These are phyloP conservation scores for Solanum virginianum DNA, from an alignment of 257 asterid genomes.

Conservation along the genomic window DNA sequence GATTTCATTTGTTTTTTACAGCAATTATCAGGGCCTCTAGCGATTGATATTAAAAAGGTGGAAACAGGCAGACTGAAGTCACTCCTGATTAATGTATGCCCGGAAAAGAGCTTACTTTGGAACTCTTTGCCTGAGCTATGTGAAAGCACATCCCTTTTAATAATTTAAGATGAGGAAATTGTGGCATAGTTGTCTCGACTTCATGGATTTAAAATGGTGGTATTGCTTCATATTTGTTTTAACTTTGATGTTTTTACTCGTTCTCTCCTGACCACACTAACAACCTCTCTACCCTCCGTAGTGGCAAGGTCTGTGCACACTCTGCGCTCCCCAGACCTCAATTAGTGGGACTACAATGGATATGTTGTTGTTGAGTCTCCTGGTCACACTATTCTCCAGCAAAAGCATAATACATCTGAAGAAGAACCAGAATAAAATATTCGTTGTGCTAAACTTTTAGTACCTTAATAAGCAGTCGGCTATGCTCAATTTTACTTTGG, in stretches of 20 bases:
- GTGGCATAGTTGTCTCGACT: not conserved
- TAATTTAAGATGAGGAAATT: not conserved
- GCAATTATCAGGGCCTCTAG: constrained; percentile 45
- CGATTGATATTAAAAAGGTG: constrained; percentile 32
- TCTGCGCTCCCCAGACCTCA: no score
- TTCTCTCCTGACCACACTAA: not conserved
- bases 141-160: not conserved
- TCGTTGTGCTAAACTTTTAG: not conserved
- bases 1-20: constrained; percentile 5
- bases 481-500: no score
- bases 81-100: constrained; percentile 20
- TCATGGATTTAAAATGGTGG: not conserved
- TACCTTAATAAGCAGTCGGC: not conserved
- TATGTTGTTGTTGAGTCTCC: not conserved
- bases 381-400: not conserved
- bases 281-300: no score
- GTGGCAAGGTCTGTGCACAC: no score
- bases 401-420: not conserved
- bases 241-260: not conserved
- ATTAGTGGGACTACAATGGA: no score
- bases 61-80: constrained; percentile 21
- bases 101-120: constrained; percentile 50
- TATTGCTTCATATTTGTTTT: not conserved
- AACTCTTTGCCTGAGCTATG: constrained; percentile 16
- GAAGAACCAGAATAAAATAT: not conserved